Conservation (phyloP, 306 rosid species). For the Pyrus communis region DNA sequence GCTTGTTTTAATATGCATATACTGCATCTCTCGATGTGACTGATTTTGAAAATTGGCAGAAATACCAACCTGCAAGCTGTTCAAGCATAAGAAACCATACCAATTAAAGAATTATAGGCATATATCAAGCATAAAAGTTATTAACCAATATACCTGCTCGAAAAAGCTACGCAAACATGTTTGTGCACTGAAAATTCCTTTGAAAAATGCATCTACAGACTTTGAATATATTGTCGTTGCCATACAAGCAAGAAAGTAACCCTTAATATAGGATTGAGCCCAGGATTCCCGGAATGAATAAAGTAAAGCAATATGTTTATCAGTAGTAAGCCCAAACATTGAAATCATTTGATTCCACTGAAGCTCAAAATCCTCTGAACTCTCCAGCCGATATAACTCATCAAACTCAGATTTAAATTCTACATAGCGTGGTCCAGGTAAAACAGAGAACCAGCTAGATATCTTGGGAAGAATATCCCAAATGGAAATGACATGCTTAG, state of each 20-base stretch:
- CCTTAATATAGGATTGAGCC: conserved; percentile 68
- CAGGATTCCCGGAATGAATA: conserved; percentile 58
- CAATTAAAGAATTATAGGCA: conserved; percentile 10
- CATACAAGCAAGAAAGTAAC: conserved; percentile 75
- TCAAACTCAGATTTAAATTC: conserved; percentile 81
- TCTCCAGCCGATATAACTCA: conserved; percentile 57
- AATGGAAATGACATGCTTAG: conserved; percentile 59
- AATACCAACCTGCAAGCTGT: conserved; percentile 55
- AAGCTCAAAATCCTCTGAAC: conserved; percentile 69
- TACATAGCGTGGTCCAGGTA: conserved; percentile 63
- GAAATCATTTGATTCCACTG: conserved; percentile 84
- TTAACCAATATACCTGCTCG: conserved; percentile 56
- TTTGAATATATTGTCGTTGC: conserved; percentile 49
- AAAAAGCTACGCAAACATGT: conserved; percentile 80
- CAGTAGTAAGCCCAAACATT: conserved; percentile 58
- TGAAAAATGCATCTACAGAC: conserved; percentile 58
- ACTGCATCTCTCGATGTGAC: conserved; percentile 49
- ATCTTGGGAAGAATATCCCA: conserved; percentile 61
- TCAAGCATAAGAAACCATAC: conserved; percentile 18
- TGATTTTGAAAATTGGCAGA: conserved; percentile 58
- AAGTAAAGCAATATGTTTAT: conserved; percentile 57
- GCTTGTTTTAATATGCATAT: conserved; percentile 58
- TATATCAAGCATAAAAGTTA: neutral
- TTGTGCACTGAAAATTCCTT: conserved; percentile 53
- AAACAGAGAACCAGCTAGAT: conserved; percentile 74